A percentile compares a stretch with the other conserved stretches of the same genome.
These are phyloP conservation scores for Miscanthus sacchariflorus DNA, from an alignment of 202 grass and related monocot genomes.

Conservation along the genomic window DNA sequence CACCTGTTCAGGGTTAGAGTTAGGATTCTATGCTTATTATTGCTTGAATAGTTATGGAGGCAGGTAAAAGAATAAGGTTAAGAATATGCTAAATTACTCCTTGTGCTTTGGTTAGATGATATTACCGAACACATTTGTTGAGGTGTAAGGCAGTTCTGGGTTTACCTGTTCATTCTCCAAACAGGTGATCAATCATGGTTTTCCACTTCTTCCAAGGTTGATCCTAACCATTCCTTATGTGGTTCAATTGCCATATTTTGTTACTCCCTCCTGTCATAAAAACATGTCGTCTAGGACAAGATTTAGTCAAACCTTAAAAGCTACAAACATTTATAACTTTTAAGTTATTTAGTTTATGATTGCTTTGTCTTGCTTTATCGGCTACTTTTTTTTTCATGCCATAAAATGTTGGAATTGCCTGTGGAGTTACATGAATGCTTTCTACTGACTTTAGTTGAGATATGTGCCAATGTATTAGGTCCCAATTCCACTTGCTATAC, in stretches of 20 bases:
- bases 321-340: background rate
- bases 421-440: background rate
- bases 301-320: background rate
- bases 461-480: background rate
- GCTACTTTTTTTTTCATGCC: background rate
- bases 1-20: background rate
- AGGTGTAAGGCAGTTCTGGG: background rate
- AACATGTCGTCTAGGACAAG: background rate
- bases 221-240: background rate
- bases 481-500: background rate
- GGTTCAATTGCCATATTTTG: background rate
- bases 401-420: background rate
- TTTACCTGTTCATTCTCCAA: background rate
- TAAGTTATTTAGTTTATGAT: background rate
- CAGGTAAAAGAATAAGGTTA: background rate
- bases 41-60: background rate
- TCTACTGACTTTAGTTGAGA: background rate
- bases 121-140: background rate
- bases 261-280: background rate
- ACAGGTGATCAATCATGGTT: background rate
- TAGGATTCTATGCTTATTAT: background rate
- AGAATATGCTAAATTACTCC: background rate
- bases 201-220: background rate
- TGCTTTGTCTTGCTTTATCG: background rate
- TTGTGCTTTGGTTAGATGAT: background rate